Base-by-base conservation (phyloP, 163 green algal genomes). In the Coccomyxa subellipsoidea region DNA sequence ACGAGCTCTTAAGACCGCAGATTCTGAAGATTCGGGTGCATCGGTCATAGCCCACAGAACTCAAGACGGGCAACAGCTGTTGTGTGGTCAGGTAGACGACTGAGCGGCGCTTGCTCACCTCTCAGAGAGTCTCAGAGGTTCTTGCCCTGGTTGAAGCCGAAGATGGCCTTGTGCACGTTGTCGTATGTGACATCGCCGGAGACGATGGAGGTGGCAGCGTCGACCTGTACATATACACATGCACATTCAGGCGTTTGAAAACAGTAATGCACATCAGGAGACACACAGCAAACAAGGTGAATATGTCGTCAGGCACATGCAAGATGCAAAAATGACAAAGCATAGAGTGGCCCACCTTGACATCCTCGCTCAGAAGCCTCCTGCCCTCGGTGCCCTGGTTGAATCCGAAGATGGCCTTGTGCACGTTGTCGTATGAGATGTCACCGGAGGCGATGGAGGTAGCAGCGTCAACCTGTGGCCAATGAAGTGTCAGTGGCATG, bases 391-490 rank as follows among this genome's bases (percentile, higher is more conserved):
- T 12, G 47, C 47, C 47, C 47, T 59, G 29, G 66, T 73, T 73
- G 66, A 73, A 73, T 18, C 66, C 66, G 66, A 73, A 73, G 5
- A 73, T 37, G 66, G 66, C 66, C 66, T 73, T 73, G 66, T 73
- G 66, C 21, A 73, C n/a, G 3, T 73, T 34, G 66, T 35, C 66
- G 2, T 59, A 59, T 12, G 47, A 27, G 47, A 59, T 59, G 47
- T 59, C 47, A 59, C 47, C 47, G 4, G 47, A 12, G 23, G 47
- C 47, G 15, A 59, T 12, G 47, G 47, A 59, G 47, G 15, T 18
- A 59, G 47, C 47, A 18, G 47, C 47, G 47, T 12, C 47, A 12
- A 59, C 47, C 47, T 59, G 47, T 18, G 23, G 47, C 47, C 21
- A 21, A 5, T 7, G n/a, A n/a, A n/a, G n/a, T n/a, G n/a, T n/a